Base-by-base conservation (phyloP, 2,329 filamentous ascomycete species). In the Trichoderma hamatum region DNA sequence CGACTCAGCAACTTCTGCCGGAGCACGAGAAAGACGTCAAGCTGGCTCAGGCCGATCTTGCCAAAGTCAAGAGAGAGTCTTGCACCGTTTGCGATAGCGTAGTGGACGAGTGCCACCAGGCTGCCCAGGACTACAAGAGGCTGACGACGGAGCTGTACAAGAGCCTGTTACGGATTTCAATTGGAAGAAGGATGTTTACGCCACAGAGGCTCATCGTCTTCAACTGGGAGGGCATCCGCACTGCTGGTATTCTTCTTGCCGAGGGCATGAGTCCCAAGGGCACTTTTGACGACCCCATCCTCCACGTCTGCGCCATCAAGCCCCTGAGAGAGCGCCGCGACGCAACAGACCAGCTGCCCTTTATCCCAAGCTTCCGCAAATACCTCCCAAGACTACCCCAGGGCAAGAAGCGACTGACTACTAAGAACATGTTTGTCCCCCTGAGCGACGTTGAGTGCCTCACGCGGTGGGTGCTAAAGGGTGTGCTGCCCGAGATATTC, bases 11-110 rank as follows among this genome's bases (percentile, higher is more conserved):
- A 71, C 82, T 98, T 14, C 84, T 98, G 1, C 96, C 96, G 0
- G 94, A 98, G 79, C 95, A 98, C 75, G 94, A 99, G 80, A 97
- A 97, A 80, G 92, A 94, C 69, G 93, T 99, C 71, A 94, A 95
- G 78, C 74, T 97, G 2, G 96, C 94, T 0, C 94, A 99, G 78
- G 94, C 93, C 4, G 95, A 96, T 81, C 82, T 99, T 68, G 93
- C 90, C 66, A 97, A 95, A 81, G 88, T 98, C 76, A 96, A 95
- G 80, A 87, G 95, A 14, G 93, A 97, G 75, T 80, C 90, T 24
- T 99, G 96, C 78, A 82, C 88, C 28, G 89, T 91, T 32, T 99
- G 96, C 77, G 93, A 97, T 77, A 82, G 86, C 51, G 89, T 93
- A 73, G 86, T 99, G 74, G 92, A 94, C 71, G 82, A 85, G 67